A percentile compares a stretch with the other conserved stretches of the same genome.
Evolutionary conservation across 306 rosid species (phyloP).

Genomic region (Carpinus fangiana): DNA sequence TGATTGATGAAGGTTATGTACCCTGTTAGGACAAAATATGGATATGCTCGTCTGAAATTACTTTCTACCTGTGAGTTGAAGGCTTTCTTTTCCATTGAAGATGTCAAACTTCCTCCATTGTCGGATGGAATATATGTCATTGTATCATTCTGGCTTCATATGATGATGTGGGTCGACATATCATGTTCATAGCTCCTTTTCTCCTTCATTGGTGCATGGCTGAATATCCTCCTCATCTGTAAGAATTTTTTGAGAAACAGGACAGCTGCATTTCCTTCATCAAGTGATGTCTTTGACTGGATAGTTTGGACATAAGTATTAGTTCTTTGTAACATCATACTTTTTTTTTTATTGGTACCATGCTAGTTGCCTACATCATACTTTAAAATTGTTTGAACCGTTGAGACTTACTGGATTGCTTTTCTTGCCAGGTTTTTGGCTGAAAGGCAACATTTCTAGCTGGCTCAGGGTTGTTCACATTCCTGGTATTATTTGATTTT

Average conservation of each 20-base stretch:
- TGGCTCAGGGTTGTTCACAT: constrained; percentile 66
- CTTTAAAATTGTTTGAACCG: constrained; percentile 6
- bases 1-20: constrained; percentile 55
- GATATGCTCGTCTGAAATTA: constrained; percentile 62
- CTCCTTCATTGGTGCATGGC: constrained; percentile 79
- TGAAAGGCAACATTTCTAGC: constrained; percentile 49
- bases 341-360: constrained; percentile 46
- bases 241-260: constrained; percentile 90
- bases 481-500: constrained; percentile 54
- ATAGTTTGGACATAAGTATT: background rate
- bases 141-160: constrained; percentile 9
- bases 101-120: constrained; percentile 88
- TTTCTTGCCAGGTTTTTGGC: constrained; percentile 48
- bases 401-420: constrained; percentile 25
- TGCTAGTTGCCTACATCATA: background rate
- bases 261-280: constrained; percentile 40
- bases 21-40: constrained; percentile 77
- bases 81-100: constrained; percentile 72
- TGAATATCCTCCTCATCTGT: constrained; percentile 53
- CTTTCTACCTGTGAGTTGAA: constrained; percentile 75
- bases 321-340: background rate
- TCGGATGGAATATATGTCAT: constrained; percentile 78
- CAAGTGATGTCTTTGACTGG: constrained; percentile 1
- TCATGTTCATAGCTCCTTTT: constrained; percentile 27
- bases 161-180: constrained; percentile 6